Percentiles rank a stretch among this genome's conserved stretches.
These are phyloP conservation scores for Adansonia grandidieri DNA, from an alignment of 441 rosid species.

Conservation along the genomic window DNA sequence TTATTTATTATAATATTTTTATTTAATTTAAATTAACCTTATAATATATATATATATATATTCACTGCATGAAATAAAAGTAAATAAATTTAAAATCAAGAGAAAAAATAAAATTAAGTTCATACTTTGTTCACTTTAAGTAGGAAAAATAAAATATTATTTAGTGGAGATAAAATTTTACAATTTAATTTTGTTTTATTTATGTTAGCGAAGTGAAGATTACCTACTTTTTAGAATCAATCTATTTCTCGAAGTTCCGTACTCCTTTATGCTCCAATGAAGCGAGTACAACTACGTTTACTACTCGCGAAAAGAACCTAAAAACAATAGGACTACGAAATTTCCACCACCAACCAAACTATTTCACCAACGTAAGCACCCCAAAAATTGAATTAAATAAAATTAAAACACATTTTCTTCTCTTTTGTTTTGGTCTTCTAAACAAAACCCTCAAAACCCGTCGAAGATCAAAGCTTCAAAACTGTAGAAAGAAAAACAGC, in stretches of 20 bases:
- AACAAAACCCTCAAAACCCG: constrained; percentile 15
- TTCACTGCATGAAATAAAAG: neutral
- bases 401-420: neutral
- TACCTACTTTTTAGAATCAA: neutral
- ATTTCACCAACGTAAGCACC: neutral
- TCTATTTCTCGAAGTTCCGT: neutral
- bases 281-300: neutral
- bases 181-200: neutral
- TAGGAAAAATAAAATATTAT: neutral
- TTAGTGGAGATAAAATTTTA: neutral
- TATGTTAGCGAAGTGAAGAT: neutral
- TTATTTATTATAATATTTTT: no score
- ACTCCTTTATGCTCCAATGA: no score
- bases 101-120: neutral
- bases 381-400: neutral
- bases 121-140: no score
- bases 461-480: neutral
- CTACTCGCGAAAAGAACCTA: neutral
- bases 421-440: neutral
- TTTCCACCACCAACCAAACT: neutral
- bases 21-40: neutral
- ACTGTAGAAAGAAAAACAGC: neutral
- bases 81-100: neutral
- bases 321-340: neutral
- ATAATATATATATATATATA: neutral